Percentiles rank a stretch among this genome's conserved stretches.
These are phyloP conservation scores for Suillus placidus DNA, from an alignment of 768 basidiomycete genomes.

Conservation along the genomic window DNA sequence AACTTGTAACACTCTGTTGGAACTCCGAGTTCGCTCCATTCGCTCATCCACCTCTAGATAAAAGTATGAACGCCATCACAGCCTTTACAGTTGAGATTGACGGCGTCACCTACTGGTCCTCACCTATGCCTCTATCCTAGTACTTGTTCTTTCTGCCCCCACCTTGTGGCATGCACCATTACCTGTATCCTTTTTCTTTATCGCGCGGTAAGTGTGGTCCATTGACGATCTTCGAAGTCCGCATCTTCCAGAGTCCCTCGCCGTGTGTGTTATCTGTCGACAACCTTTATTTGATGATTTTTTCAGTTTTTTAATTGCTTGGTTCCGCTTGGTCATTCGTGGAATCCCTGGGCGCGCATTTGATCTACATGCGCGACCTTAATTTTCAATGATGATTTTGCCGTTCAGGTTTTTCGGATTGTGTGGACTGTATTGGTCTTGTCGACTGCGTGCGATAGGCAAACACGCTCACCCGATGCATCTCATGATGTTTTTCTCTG, in stretches of 20 bases:
- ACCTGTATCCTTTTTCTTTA: not conserved
- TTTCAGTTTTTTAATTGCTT: not conserved
- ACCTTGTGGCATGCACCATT: not conserved
- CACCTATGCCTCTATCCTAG: not conserved
- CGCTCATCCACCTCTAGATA: not conserved
- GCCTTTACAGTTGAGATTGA: not conserved
- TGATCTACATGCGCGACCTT: not conserved
- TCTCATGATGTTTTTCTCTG: slow-evolving; percentile 65
- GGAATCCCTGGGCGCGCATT: slow-evolving; percentile 59
- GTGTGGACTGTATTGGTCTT: slow-evolving; percentile 67
- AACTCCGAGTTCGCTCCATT: not conserved
- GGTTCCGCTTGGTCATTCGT: slow-evolving; percentile 49
- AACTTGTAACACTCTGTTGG: not conserved
- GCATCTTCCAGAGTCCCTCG: not conserved
- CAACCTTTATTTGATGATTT: too few species aligned
- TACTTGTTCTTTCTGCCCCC: not conserved
- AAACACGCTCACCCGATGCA: slow-evolving; percentile 77
- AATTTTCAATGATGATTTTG: not conserved
- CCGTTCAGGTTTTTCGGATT: slow-evolving; percentile 68
- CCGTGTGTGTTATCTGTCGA: too few species aligned
- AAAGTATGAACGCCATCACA: not conserved
- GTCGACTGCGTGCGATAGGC: slow-evolving; percentile 75
- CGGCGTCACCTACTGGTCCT: not conserved
- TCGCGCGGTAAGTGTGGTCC: not conserved
- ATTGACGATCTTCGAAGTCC: too few species aligned